Conservation (phyloP, 352 stramenopile genomes). For the Globisporangium ultimum region DNA sequence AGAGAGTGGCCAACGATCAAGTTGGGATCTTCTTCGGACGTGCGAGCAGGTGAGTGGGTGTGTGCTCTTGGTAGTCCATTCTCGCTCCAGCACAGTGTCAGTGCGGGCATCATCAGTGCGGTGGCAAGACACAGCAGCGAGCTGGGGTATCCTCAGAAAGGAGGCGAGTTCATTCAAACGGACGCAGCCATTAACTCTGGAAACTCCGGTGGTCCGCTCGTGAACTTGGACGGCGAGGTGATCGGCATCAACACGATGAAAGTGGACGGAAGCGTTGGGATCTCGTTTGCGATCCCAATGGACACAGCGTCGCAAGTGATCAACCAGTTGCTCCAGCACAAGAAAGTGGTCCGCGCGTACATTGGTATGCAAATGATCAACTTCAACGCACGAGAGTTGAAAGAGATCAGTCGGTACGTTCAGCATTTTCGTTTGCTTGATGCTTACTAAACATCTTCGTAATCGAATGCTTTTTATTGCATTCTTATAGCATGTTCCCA, state of each 20-base stretch:
- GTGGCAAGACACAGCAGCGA: conserved; percentile 87
- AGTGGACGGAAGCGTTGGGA: conserved; percentile 84
- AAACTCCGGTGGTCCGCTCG: conserved; percentile 91
- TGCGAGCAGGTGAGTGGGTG: conserved; percentile 91
- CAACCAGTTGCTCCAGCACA: conserved; percentile 83
- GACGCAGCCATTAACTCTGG: conserved; percentile 93
- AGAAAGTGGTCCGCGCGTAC: conserved; percentile 88
- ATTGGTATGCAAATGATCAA: conserved; percentile 92
- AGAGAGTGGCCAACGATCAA: conserved; percentile 69
- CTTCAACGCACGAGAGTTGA: conserved; percentile 67
- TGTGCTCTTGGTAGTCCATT: conserved; percentile 90
- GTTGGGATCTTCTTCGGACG: conserved; percentile 62
- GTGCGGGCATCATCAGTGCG: conserved; percentile 89
- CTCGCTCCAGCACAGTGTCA: conserved; percentile 90
- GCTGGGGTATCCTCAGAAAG: conserved; percentile 76
- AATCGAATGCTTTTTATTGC: too few species aligned
- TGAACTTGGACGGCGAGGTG: conserved; percentile 92
- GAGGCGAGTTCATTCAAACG: conserved; percentile 92
- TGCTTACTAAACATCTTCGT: too few species aligned
- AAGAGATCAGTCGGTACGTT: conserved; percentile 51
- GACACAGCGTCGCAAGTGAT: conserved; percentile 90
- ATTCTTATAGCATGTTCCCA: conserved; percentile 42
- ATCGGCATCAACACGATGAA: conserved; percentile 96
- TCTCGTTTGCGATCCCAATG: conserved; percentile 93
- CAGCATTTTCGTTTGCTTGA: background rate